Base-by-base conservation (phyloP, 148 eudicot genomes). In the Rhododendron henanense region DNA sequence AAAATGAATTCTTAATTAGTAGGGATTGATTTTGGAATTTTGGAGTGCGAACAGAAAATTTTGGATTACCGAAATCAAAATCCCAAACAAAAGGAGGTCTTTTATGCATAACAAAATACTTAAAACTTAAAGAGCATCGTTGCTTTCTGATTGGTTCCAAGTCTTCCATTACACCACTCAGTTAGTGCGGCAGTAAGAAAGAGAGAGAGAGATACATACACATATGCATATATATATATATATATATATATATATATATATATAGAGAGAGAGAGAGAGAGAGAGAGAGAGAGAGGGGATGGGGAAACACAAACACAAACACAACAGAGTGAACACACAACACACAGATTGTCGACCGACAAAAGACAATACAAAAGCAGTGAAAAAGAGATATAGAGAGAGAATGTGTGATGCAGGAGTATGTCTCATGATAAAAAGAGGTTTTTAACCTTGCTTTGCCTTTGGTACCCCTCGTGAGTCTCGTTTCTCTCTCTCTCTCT, bases 341-440 rank as follows among this genome's bases (percentile, higher is more conserved):
- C 88, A 86, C 93, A 86, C 91, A 78, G 88, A 89, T 89, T 91
- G 95, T 91, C 93, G 91, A 88, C 89, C 92, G 85, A 89, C 90
- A 87, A 89, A 91, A 89, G 87, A 91, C 90, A 88, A 82, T 35
- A 37, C 21, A n/a, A 45, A 67, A 85, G 57, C 18, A 81, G 76
- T 69, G 75, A 48, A 47, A 15, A n/a, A 31, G 47, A 37, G 83
- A 84, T 65, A 23, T 55, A 84, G 81, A 69, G 7, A 81, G 65
- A 14, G n/a, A 0, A 35, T 31, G 28, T 28, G 37, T 55, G 33
- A 15, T 16, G 76, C 0, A n/a, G 73, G 37, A 71, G 83, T 59
- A 65, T 63, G 0, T 31, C 31, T 31, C 53, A 84, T 88, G 87
- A 90, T 84, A 61, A 79, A 87, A 86, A 81, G 85, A 78, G 18